Conservation (phyloP, 148 eudicot species). For the Silene uniflora region DNA sequence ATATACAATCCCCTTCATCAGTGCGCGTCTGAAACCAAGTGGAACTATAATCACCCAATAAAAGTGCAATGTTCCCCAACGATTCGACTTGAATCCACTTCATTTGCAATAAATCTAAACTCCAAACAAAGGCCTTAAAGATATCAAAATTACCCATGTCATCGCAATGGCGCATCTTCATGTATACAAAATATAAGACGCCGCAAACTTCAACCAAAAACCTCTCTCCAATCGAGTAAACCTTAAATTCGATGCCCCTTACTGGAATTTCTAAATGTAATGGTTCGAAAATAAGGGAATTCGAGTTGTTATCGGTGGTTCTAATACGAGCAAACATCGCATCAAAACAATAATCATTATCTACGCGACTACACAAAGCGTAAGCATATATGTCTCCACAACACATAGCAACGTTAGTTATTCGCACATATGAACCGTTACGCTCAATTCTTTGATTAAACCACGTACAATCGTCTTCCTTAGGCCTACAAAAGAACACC, state of each 20-base stretch:
- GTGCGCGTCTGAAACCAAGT: neutral
- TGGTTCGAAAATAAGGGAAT: neutral
- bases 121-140: neutral
- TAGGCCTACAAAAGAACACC: too few species aligned
- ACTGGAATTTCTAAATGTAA: neutral
- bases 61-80: conserved; percentile 12
- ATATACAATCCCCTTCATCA: conserved; percentile 9
- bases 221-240: neutral
- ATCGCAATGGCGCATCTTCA: neutral
- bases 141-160: neutral
- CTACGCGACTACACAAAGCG: neutral
- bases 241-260: neutral
- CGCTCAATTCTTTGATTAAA: neutral
- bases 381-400: neutral
- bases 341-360: neutral
- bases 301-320: neutral
- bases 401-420: too few species aligned
- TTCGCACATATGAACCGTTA: too few species aligned
- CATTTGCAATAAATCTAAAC: neutral
- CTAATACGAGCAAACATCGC: neutral
- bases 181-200: neutral
- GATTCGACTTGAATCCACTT: neutral
- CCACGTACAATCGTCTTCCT: neutral
- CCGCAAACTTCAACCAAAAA: conserved; percentile 7
- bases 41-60: neutral